Conservation (phyloP, 2,329 filamentous ascomycete genomes). For the Epichloe coenophiala region DNA sequence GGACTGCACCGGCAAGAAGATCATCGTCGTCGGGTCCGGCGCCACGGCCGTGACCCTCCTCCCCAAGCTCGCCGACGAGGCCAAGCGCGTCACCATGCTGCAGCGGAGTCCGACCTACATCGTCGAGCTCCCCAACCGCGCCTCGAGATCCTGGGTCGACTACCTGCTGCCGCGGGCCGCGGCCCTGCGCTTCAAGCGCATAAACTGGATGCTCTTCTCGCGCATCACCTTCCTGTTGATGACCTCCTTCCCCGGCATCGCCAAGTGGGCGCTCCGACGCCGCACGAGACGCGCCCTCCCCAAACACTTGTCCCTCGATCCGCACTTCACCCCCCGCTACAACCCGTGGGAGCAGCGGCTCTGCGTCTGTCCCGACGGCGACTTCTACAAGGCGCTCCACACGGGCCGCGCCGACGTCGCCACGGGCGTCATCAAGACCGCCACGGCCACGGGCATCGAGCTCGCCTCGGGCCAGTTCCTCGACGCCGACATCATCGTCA, state of each 20-base stretch:
- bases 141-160: conserved; percentile 18
- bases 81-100: conserved; percentile 57
- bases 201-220: conserved; percentile 26
- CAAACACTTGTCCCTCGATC: conserved; percentile 25
- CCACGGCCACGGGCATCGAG: conserved; percentile 30
- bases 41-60: conserved; percentile 66
- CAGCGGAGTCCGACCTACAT: conserved; percentile 64
- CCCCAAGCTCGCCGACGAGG: conserved; percentile 50
- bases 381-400: conserved; percentile 34
- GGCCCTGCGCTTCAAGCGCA: conserved; percentile 25
- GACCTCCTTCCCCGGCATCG: too few relatives aligned
- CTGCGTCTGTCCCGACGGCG: conserved; percentile 44
- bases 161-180: conserved; percentile 22
- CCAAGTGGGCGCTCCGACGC: conserved; percentile 28
- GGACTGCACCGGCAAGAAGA: conserved; percentile 48
- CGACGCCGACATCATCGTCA: conserved; percentile 50
- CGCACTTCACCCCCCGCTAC: conserved; percentile 54
- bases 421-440: conserved; percentile 33
- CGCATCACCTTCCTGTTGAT: conserved; percentile 22
- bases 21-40: conserved; percentile 60
- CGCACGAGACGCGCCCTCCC: conserved; percentile 32
- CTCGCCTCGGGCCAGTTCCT: conserved; percentile 32
- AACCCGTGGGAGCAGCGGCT: conserved; percentile 59
- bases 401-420: conserved; percentile 26
- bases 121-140: conserved; percentile 34